Evolutionary conservation across 768 basidiomycete genomes (phyloP), one percentile per base, ranked within the genome.

Genomic region (Pisolithus orientalis): DNA sequence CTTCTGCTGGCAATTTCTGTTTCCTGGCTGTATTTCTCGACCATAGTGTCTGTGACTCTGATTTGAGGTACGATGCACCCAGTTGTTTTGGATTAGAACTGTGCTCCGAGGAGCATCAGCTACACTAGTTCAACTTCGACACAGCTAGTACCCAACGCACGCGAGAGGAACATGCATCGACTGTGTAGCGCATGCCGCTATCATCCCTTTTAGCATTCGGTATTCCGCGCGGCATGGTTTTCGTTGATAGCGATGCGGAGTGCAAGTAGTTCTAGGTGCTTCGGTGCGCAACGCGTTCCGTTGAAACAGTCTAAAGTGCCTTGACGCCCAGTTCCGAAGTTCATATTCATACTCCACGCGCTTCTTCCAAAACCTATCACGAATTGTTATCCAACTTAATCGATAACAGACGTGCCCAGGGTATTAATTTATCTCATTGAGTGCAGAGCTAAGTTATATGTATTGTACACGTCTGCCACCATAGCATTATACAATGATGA

Each of bases 41-140:
- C 87, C 88, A 92, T 13, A 88, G 63, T 0, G 80, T 81, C 60
- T 93, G 86, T 9, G 76, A 71, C 34, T 92, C 90, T 1, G 80
- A 75, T 62, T 90, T 91, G 50, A 91, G 75, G 63, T 93, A 94
- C 6, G 79, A 82, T 7, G 87, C 82, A 31, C 80, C 82, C 65
- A 82, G 77, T 60, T 92, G 85, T 64, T 92, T 93, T 32, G 86
- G 87, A 65, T 90, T 91, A 31, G 82, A 77, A 52, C 87, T 90
- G 60, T 10, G 43, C 17, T 43, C 50, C 28, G 21, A 28, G 42
- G 13, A 21, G 21, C 34, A 47, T 62, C 50, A 66, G 55, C 48
- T 49, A 45, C 39, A 47, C 49, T 34, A 34, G 13, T 49, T 31
- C 28, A 49, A 29, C 47, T 21, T 21, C 40, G 10, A 31, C 49